phyloP scores from a whole-genome alignment of 495 filamentous ascomycete genomes.

The Neurospora sp. region DNA sequence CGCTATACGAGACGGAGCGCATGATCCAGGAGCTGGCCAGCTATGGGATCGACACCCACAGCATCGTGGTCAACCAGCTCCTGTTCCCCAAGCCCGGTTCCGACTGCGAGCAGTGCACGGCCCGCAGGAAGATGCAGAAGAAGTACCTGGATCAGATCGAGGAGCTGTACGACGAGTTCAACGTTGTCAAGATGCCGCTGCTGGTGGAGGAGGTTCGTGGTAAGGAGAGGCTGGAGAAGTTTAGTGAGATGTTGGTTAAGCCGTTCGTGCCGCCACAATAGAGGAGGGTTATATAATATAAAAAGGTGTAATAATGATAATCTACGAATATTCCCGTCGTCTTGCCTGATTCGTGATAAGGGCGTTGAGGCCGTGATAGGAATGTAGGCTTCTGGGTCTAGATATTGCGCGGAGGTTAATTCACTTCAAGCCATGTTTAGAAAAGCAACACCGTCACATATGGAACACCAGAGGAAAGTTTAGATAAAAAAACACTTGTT shows the following conservation, averaged over 20 bases:
- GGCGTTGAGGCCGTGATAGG: not conserved
- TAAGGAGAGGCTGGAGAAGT: conserved; percentile 85
- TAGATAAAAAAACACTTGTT: not conserved
- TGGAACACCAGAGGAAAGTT: not conserved
- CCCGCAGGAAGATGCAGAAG: conserved; percentile 95
- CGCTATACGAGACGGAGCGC: conserved; percentile 95
- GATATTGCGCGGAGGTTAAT: not conserved
- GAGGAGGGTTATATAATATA: not conserved
- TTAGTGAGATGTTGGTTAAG: conserved; percentile 85
- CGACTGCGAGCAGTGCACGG: conserved; percentile 90
- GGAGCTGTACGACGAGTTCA: conserved; percentile 98
- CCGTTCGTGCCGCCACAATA: conserved; percentile 69
- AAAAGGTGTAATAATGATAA: not conserved
- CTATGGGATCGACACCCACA: conserved; percentile 92
- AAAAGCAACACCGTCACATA: not conserved
- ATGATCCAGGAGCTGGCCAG: conserved; percentile 97
- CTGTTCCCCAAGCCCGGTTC: conserved; percentile 82
- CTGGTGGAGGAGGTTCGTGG: conserved; percentile 92
- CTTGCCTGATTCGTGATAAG: not conserved
- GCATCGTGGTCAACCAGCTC: conserved; percentile 97
- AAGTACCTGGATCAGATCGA: conserved; percentile 99
- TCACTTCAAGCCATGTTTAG: not conserved
- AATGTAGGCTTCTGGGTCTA: not conserved
- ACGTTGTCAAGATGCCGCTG: conserved; percentile 95
- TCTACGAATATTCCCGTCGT: not conserved